Base-by-base conservation (phyloP, 192 early-diverging fungal species). In the Backusella sp. region DNA sequence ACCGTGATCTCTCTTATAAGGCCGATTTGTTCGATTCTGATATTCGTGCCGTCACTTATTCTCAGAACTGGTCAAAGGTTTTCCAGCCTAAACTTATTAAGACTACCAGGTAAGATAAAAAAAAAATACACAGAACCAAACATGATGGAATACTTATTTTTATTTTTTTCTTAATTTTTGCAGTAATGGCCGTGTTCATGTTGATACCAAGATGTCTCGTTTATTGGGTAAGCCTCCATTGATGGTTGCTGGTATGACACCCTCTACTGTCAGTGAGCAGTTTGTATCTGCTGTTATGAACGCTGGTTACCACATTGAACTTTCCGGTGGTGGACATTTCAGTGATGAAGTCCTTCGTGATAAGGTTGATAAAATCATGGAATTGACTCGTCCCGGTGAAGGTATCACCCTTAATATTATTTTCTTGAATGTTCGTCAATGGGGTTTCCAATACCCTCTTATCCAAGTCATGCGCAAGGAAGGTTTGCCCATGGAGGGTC, bases 191-290 rank as follows among this genome's bases (percentile, higher is more conserved):
- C 79, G 88, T 49, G 75, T 97, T 30, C 96, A 96, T 74, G 83
- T 98, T 21, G 96, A 96, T 82, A 95, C 94, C 19, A 85, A 86
- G 7, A 95, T 98, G 91, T 90, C 90, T 36, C 91, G 94, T 37
- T 85, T 96, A n/a, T 76, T 96, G 56, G 91, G 92, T 62, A 91
- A 93, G 84, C 93, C 97, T 7, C 94, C 97, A 49, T 77, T 98
- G 39, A 97, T 97, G 97, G 95, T 97, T 65, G 94, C 94, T 26
- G 97, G 97, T 39, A 97, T 97, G 96, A 95, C 94, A 1, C 96
- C 95, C 5, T 93, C 92, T 5, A 97, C 97, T 6, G 90, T 88
- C 75, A 92, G 86, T 71, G 90, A 89, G 46, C 46, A 85, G 19
- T 94, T 97, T 83, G 94, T 96, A 12, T 88, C 92, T 8, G 95